Conservation (phyloP, 2,329 filamentous ascomycete species). For the Apiospora saccharicola region DNA sequence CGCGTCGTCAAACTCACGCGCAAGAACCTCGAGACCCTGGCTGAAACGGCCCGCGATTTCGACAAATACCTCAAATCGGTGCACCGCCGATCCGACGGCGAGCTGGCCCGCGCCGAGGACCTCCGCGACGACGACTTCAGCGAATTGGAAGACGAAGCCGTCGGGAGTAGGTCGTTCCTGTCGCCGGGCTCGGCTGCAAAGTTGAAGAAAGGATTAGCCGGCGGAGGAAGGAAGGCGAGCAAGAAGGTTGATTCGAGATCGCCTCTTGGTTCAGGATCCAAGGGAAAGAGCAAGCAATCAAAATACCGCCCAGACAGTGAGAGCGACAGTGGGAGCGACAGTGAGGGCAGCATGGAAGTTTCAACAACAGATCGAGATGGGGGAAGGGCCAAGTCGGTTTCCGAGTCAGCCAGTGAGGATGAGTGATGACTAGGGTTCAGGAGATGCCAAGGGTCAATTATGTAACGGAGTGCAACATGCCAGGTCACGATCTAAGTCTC, state of each 20-base stretch:
- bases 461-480: background rate
- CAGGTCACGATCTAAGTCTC: background rate
- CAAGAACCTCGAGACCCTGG: constrained; percentile 29
- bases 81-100: constrained; percentile 25
- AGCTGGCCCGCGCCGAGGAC: constrained; percentile 29
- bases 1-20: constrained; percentile 26
- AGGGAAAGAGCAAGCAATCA: background rate
- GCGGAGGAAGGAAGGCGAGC: background rate
- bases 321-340: background rate
- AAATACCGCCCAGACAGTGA: background rate
- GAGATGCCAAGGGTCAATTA: background rate
- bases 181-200: background rate
- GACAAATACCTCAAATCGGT: constrained; percentile 27
- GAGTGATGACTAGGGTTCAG: background rate
- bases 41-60: constrained; percentile 31
- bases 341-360: background rate
- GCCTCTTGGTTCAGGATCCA: background rate
- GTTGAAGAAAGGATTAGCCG: background rate
- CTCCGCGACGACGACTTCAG: constrained; percentile 27
- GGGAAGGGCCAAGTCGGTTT: background rate
- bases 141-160: background rate
- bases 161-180: background rate
- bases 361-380: background rate
- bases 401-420: background rate
- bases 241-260: background rate